Base-by-base conservation (phyloP, 2,329 filamentous ascomycete genomes). In the Penicillium sp. region DNA sequence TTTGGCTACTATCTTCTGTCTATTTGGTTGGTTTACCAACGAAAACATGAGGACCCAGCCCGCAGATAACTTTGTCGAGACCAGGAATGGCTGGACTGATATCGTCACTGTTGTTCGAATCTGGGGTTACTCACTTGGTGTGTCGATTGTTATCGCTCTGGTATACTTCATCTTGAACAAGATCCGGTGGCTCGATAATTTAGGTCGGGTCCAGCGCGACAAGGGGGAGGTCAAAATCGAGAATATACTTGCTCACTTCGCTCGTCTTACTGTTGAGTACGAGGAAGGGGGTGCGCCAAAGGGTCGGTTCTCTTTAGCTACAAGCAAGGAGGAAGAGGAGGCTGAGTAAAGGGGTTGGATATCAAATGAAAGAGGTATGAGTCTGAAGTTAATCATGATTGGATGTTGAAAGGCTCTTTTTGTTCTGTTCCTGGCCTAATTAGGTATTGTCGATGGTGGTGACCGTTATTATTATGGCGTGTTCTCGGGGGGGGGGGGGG, bases 21-120 rank as follows among this genome's bases (percentile, higher is more conserved):
- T 90, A 65, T 91, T 91, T 75, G 88, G 88, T 49, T 91, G 88
- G 88, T 81, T 92, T 67, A 83, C 82, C 25, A 86, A 86, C 58
- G 69, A 78, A 55, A 72, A 65, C 25, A 74, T 75, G 71, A 61
- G 43, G 29, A 74, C 70, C 1, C 60, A 61, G 1, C 73, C 73
- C 0, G 36, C 27, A 7, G 62, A 62, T 45, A 34, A 57, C 10
- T 74, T 67, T 31, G 64, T 67, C 4, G 73, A 75, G 50, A 74
- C 79, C 34, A 65, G 60, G 10, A 81, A 84, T 60, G 84, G 84
- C 59, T 83, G 82, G 76, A 82, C 80, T 43, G 83, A 86, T 69
- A 82, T 87, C 53, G 76, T 81, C 53, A 81, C 79, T 13, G 78
- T 81, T 8, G 78, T 81, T 16, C 76, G 80, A 8, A 75, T 81